A percentile compares a stretch with the other conserved stretches of the same genome.
Evolutionary conservation across 306 rosid genomes (phyloP).

Genomic region (Senna siamea): DNA sequence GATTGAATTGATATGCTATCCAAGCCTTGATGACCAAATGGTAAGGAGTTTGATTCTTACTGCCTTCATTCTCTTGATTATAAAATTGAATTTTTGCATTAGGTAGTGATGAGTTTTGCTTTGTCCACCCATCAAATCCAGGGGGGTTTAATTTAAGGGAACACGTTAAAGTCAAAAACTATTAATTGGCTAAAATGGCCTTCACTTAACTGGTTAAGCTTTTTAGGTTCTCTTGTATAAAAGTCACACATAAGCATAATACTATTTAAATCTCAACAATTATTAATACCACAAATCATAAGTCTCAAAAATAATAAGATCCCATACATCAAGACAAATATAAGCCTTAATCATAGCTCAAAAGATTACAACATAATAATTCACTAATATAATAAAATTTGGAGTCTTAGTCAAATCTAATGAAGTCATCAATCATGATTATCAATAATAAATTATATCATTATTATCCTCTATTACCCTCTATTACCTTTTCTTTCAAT

Average conservation of each 20-base stretch:
- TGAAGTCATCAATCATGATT: background rate
- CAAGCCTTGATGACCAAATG: background rate
- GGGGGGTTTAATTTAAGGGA: background rate
- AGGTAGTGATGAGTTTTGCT: background rate
- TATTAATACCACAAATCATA: background rate
- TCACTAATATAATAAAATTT: background rate
- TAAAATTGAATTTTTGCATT: background rate
- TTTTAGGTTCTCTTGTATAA: background rate
- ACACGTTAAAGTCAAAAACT: background rate
- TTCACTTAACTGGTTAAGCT: background rate
- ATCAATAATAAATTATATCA: too few species aligned
- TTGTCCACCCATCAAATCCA: background rate
- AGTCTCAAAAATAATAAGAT: too few species aligned
- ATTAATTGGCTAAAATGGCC: background rate
- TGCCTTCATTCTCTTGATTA: background rate
- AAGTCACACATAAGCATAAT: background rate
- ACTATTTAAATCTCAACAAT: too few species aligned
- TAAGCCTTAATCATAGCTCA: background rate
- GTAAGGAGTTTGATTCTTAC: background rate
- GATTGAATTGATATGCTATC: background rate
- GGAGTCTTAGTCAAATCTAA: background rate
- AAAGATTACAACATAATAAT: background rate
- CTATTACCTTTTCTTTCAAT: too few species aligned
- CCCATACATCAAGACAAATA: too few species aligned
- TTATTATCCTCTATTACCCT: too few species aligned